Evolutionary conservation across 768 basidiomycete species (phyloP), one percentile per base, ranked within the genome.

Genomic region (Scleroderma citrinum): DNA sequence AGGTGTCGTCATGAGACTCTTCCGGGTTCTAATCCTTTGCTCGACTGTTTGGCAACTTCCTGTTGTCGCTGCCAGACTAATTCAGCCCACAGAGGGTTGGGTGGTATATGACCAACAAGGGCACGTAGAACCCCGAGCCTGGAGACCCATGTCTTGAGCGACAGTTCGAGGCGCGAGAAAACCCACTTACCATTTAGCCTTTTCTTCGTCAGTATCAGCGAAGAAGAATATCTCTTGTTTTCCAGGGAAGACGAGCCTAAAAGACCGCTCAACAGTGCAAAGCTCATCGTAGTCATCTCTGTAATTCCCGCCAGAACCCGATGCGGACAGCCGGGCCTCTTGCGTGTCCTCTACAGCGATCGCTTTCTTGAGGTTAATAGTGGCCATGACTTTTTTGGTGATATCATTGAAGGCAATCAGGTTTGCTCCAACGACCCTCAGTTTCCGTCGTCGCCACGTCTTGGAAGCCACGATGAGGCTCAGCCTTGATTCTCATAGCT

Each of bases 51-150:
- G 13, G 43, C 47, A 13, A 65, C 53, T 50, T 80, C 77, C 50
- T 80, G 70, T 57, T 90, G 87, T 41, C 83, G 78, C 63, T 92
- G 86, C 88, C 89, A 91, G 35, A 92, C 66, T 34, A 95, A 71
- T 70, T 95, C 93, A 3, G 86, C 93, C 93, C 93, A 96, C 12
- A 96, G 71, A 2, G 91, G 91, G 64, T 94, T 90, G 2, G 89
- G 87, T 8, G 93, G 93, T 56, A 96, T 92, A 50, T 82, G 85
- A 7, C 92, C 92, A 51, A 95, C 82, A 32, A 95, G 73, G 0
- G 90, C 87, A 44, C 80, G 77, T 11, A 96, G 74, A 7, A 94
- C 84, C 56, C 89, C 82, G 54, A 96, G 73, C 93, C 93, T 96
- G 61, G 3, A n/a, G 7, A 57, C 23, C 43, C 16, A 29, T 43